A percentile compares a stretch with the other conserved stretches of the same genome.
Conservation (phyloP, 495 filamentous ascomycete genomes). For the Xylaria bambusicola region DNA sequence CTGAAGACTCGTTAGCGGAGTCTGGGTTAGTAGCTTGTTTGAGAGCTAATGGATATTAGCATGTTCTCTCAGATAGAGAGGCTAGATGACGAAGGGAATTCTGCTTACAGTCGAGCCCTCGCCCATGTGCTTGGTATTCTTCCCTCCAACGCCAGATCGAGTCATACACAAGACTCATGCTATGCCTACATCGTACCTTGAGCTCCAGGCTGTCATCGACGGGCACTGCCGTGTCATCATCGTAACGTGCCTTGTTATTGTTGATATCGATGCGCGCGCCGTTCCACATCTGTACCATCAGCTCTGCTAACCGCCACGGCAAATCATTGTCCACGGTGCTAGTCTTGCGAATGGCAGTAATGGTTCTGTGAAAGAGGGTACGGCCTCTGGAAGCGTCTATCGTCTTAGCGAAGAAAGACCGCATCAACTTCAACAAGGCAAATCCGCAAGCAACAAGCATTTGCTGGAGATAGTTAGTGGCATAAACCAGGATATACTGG, state of each 20-base stretch:
- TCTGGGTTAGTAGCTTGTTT: slow-evolving; percentile 88
- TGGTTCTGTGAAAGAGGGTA: slow-evolving; percentile 71
- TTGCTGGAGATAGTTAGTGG: slow-evolving; percentile 86
- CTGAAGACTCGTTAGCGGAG: slow-evolving; percentile 71
- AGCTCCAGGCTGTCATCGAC: slow-evolving; percentile 77
- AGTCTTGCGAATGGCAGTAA: slow-evolving; percentile 73
- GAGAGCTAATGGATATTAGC: slow-evolving; percentile 58
- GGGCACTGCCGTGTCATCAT: slow-evolving; percentile 41
- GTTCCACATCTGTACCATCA: slow-evolving; percentile 91
- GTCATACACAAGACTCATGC: slow-evolving; percentile 91
- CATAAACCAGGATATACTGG: slow-evolving; percentile 62
- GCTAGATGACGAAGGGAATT: slow-evolving; percentile 17
- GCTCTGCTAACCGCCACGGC: slow-evolving; percentile 80
- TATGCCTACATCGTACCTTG: slow-evolving; percentile 86
- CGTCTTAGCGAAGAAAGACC: slow-evolving; percentile 75
- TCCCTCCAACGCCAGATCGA: slow-evolving; percentile 93
- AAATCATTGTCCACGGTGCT: slow-evolving; percentile 84
- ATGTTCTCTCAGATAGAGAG: slow-evolving; percentile 25
- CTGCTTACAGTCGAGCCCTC: slow-evolving; percentile 72
- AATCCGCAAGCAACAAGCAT: slow-evolving; percentile 90
- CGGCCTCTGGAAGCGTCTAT: slow-evolving; percentile 77
- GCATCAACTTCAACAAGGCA: slow-evolving; percentile 79
- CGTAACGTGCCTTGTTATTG: slow-evolving; percentile 37
- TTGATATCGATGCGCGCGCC: slow-evolving; percentile 60
- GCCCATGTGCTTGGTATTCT: slow-evolving; percentile 75